These are phyloP conservation scores for Podospora pseudocomata DNA, from an alignment of 495 filamentous ascomycete species.

Conservation along the genomic window DNA sequence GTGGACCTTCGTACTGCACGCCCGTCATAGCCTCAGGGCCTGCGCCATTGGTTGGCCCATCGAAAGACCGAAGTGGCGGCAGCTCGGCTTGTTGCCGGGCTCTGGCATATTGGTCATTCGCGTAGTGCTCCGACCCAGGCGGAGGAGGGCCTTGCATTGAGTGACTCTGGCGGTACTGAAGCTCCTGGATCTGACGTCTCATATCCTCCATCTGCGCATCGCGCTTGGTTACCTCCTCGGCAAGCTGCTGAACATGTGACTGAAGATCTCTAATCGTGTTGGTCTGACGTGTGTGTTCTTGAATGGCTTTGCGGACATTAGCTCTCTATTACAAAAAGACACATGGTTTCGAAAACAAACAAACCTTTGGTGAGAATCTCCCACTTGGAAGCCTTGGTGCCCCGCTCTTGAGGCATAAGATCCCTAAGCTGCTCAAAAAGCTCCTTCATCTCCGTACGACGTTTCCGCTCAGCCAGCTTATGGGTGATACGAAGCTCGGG, in stretches of 20 bases:
- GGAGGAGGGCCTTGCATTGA: constrained; percentile 25
- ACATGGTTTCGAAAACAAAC: constrained; percentile 7
- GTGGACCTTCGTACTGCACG: constrained; percentile 50
- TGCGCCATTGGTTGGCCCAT: constrained; percentile 16
- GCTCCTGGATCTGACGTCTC: constrained; percentile 43
- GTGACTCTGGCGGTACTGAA: constrained; percentile 29
- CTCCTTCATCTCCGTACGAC: constrained; percentile 97
- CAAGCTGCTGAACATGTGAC: constrained; percentile 19
- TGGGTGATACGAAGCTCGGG: constrained; percentile 94
- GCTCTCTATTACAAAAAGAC: not conserved
- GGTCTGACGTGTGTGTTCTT: constrained; percentile 49
- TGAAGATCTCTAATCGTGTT: constrained; percentile 38
- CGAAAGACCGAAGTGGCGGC: constrained; percentile 45
- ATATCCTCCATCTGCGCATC: constrained; percentile 46
- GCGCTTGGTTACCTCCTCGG: constrained; percentile 25
- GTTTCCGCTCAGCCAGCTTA: constrained; percentile 93
- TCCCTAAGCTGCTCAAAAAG: constrained; percentile 83
- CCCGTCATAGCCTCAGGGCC: constrained; percentile 51
- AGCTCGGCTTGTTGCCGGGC: constrained; percentile 39
- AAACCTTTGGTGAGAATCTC: constrained; percentile 94
- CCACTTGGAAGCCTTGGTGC: constrained; percentile 97
- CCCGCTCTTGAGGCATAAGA: constrained; percentile 78
- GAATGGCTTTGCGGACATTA: constrained; percentile 43
- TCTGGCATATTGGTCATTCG: constrained; percentile 30
- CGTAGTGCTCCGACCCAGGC: constrained; percentile 28